Percentiles rank a stretch among this genome's conserved stretches.
Conservation (phyloP, 192 early-diverging fungal species). For the Backusella tuberculispora region DNA sequence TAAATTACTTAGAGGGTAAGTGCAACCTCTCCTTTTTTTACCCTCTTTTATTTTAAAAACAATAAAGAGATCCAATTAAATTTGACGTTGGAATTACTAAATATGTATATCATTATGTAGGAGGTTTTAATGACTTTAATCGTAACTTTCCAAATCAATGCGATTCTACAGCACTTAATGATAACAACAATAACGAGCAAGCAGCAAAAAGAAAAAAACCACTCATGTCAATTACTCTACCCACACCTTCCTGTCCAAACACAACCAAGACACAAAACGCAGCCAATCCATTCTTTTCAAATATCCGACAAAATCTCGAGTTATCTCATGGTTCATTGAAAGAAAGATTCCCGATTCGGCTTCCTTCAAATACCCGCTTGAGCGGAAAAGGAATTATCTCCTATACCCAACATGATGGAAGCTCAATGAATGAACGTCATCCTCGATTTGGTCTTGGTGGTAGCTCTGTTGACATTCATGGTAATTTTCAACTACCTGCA, state of each 20-base stretch:
- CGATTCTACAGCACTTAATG: constrained; percentile 8
- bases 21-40: neutral
- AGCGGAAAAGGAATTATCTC: constrained; percentile 6
- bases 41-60: neutral
- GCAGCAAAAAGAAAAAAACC: neutral
- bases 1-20: constrained; percentile 51
- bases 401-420: neutral
- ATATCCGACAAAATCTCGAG: constrained; percentile 55
- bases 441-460: constrained; percentile 16
- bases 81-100: neutral
- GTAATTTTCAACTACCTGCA: neutral
- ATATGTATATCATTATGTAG: constrained; percentile 30
- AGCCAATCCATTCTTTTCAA: constrained; percentile 57
- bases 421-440: neutral
- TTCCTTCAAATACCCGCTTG: constrained; percentile 37
- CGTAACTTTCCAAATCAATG: constrained; percentile 33
- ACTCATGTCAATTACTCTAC: constrained; percentile 18
- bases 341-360: constrained; percentile 48
- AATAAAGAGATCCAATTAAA: neutral
- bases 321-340: constrained; percentile 48
- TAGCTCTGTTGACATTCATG: constrained; percentile 16
- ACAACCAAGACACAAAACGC: constrained; percentile 39
- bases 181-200: neutral
- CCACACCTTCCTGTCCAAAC: constrained; percentile 33
- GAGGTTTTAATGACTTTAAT: constrained; percentile 46